Conservation (phyloP, 257 asterid species). For the Craterostigma plantagineum region DNA sequence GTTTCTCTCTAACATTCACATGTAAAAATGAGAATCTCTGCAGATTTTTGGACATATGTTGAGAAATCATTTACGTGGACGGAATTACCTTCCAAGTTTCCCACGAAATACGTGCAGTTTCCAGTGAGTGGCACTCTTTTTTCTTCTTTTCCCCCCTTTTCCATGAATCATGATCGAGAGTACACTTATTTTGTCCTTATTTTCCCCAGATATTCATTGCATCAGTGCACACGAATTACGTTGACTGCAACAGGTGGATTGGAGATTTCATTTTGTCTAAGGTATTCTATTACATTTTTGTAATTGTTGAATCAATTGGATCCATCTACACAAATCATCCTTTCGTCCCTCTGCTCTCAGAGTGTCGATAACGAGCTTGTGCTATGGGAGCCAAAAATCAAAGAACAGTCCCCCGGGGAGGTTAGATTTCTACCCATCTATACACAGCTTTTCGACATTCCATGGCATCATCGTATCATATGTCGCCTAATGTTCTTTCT, state of each 20-base stretch:
- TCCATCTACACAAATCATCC: background rate
- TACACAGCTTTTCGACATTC: background rate
- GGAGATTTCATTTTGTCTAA: constrained; percentile 90
- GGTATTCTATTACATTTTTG: constrained; percentile 20
- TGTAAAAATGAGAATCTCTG: constrained; percentile 13
- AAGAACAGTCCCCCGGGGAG: constrained; percentile 96
- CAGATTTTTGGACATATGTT: constrained; percentile 95
- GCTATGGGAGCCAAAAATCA: constrained; percentile 95
- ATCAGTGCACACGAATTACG: constrained; percentile 82
- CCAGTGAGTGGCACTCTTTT: constrained; percentile 44
- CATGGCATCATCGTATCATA: background rate
- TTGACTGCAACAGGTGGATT: constrained; percentile 93
- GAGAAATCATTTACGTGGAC: constrained; percentile 98
- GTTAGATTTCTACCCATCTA: constrained; percentile 19
- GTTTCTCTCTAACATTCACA: no score
- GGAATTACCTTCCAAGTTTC: constrained; percentile 92
- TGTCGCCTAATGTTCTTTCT: constrained; percentile 9
- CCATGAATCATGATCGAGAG: constrained; percentile 2
- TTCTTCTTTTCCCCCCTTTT: constrained; percentile 1
- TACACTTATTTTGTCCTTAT: constrained; percentile 4
- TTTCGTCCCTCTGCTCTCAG: constrained; percentile 21
- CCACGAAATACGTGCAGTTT: constrained; percentile 91
- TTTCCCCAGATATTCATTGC: constrained; percentile 63
- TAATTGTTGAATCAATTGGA: background rate
- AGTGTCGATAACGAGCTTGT: constrained; percentile 94